Conservation (phyloP, 2,329 filamentous ascomycete genomes). For the Epichloe sibirici region DNA sequence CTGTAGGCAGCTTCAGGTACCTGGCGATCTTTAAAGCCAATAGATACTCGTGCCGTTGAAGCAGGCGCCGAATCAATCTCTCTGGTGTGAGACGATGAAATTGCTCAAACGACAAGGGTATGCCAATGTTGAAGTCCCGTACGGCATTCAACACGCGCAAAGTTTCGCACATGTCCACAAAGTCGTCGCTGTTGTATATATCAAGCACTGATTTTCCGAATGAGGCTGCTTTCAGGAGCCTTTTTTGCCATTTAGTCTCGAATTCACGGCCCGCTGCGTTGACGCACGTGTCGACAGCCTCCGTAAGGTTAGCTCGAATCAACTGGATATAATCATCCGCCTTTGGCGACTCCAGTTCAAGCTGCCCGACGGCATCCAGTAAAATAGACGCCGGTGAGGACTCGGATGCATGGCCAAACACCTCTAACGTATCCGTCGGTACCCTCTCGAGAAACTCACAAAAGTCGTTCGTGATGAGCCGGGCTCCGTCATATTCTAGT, state of each 20-base stretch:
- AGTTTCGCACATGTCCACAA: slow-evolving; percentile 95
- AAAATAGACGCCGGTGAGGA: slow-evolving; percentile 87
- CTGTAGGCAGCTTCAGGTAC: slow-evolving; percentile 74
- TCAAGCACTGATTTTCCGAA: slow-evolving; percentile 97
- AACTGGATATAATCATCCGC: slow-evolving; percentile 96
- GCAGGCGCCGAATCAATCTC: slow-evolving; percentile 70
- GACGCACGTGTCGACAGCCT: slow-evolving; percentile 89
- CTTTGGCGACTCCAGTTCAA: slow-evolving; percentile 90
- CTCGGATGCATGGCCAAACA: slow-evolving; percentile 79
- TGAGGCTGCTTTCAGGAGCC: slow-evolving; percentile 87
- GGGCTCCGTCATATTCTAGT: slow-evolving; percentile 66
- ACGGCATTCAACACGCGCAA: slow-evolving; percentile 86
- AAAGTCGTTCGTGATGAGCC: slow-evolving; percentile 81
- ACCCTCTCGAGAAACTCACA: slow-evolving; percentile 97
- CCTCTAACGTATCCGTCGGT: slow-evolving; percentile 71
- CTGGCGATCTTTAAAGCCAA: slow-evolving; percentile 80
- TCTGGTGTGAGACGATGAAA: slow-evolving; percentile 85
- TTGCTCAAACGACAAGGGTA: slow-evolving; percentile 87
- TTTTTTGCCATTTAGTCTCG: slow-evolving; percentile 83
- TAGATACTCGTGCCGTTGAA: slow-evolving; percentile 83
- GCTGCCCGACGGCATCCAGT: slow-evolving; percentile 78
- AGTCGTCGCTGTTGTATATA: slow-evolving; percentile 95
- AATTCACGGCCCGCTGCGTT: slow-evolving; percentile 90
- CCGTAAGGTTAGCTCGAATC: slow-evolving; percentile 74
- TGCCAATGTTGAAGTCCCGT: slow-evolving; percentile 78